Conservation (phyloP, 1,284 basidiomycete species). For the Tylopilus sp. region DNA sequence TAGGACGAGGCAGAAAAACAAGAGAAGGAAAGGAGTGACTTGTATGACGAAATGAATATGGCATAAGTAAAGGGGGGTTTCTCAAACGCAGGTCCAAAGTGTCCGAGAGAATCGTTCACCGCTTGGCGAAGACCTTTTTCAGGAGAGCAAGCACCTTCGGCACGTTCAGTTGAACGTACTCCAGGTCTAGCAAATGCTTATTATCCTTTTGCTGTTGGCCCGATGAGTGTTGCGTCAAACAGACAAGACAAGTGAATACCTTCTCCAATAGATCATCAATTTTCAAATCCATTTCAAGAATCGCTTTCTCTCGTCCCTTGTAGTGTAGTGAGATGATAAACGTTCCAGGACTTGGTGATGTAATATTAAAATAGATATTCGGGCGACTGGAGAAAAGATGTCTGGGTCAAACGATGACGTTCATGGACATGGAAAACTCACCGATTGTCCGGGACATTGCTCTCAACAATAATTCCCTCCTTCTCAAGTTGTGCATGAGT, state of each 20-base stretch:
- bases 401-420: constrained; percentile 1
- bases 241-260: constrained; percentile 45
- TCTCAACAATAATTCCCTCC: constrained; percentile 99
- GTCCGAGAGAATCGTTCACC: constrained; percentile 44
- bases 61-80: constrained; percentile 32
- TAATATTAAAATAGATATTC: constrained; percentile 99
- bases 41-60: constrained; percentile 34
- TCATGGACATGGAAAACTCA: constrained; percentile 40
- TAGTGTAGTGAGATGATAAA: constrained; percentile 99
- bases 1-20: constrained; percentile 18
- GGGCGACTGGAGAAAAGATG: constrained; percentile 64
- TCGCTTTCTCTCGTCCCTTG: constrained; percentile 98
- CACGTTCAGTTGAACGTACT: constrained; percentile 97
- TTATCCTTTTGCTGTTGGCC: constrained; percentile 91
- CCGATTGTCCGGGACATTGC: constrained; percentile 98
- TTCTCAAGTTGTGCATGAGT: constrained; percentile 98
- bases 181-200: constrained; percentile 91
- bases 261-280: constrained; percentile 98
- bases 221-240: constrained; percentile 14
- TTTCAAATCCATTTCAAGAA: constrained; percentile 99
- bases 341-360: constrained; percentile 94
- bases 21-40: constrained; percentile 19
- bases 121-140: constrained; percentile 89
- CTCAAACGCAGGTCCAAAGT: constrained; percentile 29
- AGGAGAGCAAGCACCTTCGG: constrained; percentile 89